phyloP scores from a whole-genome alignment of 2,329 filamentous ascomycete species.

The Emmonsia crescens region DNA sequence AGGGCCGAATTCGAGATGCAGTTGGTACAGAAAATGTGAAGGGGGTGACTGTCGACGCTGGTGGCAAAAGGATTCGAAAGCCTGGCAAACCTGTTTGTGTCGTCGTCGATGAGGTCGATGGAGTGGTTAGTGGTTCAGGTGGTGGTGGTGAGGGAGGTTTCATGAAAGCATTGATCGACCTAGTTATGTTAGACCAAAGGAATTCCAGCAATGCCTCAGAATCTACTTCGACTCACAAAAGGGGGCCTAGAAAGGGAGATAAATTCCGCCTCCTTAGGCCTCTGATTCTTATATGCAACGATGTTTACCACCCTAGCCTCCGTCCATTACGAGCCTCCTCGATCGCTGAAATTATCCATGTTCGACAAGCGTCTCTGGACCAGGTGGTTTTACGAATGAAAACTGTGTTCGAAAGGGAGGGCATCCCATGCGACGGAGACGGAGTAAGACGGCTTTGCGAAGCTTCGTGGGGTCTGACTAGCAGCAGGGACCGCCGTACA shows the following conservation, averaged over 20 bases:
- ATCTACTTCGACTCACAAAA: constrained; percentile 26
- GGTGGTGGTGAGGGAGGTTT: constrained; percentile 76
- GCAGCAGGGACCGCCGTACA: constrained; percentile 41
- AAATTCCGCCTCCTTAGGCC: constrained; percentile 79
- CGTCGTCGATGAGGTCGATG: constrained; percentile 92
- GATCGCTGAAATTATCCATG: constrained; percentile 80
- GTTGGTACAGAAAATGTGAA: constrained; percentile 92
- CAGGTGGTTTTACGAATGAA: constrained; percentile 75
- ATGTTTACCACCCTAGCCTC: constrained; percentile 85
- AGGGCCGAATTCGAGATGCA: constrained; percentile 79
- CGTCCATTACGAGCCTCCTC: constrained; percentile 74
- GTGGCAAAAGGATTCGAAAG: constrained; percentile 48
- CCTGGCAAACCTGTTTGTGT: constrained; percentile 81
- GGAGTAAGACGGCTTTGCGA: constrained; percentile 65
- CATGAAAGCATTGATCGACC: constrained; percentile 84
- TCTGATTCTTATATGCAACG: constrained; percentile 91
- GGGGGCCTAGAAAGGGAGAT: constrained; percentile 63
- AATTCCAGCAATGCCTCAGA: constrained; percentile 43
- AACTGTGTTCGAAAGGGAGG: constrained; percentile 76
- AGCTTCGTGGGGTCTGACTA: constrained; percentile 53
- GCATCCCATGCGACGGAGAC: constrained; percentile 77
- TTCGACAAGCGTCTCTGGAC: constrained; percentile 78
- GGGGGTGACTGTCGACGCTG: constrained; percentile 41
- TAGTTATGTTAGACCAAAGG: constrained; percentile 76
- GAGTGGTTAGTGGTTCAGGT: constrained; percentile 72